Evolutionary conservation across 139 green algal species (phyloP).

Genomic region (Chlamydomonas sp.): DNA sequence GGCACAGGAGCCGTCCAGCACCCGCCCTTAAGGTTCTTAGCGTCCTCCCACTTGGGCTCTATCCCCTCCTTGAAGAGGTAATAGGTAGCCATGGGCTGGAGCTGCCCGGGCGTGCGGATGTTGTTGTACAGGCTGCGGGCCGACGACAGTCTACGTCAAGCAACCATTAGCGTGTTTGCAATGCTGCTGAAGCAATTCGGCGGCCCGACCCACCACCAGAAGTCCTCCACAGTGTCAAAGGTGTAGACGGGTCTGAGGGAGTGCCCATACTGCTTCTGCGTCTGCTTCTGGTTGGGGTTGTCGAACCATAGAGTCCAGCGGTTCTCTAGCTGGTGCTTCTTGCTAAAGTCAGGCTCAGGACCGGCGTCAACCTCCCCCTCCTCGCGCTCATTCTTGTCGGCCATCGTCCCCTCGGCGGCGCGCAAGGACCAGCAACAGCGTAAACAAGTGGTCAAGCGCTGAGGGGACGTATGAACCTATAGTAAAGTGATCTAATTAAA

Average conservation of each 20-base stretch:
- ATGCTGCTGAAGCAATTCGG: too few species aligned
- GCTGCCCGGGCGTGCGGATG: conserved; percentile 91
- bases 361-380: conserved; percentile 33
- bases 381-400: conserved; percentile 2
- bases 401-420: neutral
- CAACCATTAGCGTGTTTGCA: too few species aligned
- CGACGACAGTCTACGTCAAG: too few species aligned
- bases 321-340: conserved; percentile 91
- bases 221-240: conserved; percentile 98
- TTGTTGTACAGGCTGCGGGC: conserved; percentile 97
- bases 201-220: conserved; percentile 92
- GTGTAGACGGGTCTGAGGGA: conserved; percentile 85
- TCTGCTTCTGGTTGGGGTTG: conserved; percentile 86
- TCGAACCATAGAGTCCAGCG: conserved; percentile 98
- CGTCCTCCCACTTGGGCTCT: conserved; percentile 99
- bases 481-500: too few species aligned
- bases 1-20: conserved; percentile 91
- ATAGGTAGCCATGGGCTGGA: conserved; percentile 89
- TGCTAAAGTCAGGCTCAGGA: conserved; percentile 63
- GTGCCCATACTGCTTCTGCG: conserved; percentile 60
- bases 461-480: too few species aligned
- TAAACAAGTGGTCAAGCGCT: too few species aligned
- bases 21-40: conserved; percentile 85
- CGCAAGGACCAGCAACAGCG: neutral
- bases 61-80: conserved; percentile 98